A percentile compares a stretch with the other conserved stretches of the same genome.
Conservation (phyloP, 192 early-diverging fungal genomes). For the Dispira simplex region DNA sequence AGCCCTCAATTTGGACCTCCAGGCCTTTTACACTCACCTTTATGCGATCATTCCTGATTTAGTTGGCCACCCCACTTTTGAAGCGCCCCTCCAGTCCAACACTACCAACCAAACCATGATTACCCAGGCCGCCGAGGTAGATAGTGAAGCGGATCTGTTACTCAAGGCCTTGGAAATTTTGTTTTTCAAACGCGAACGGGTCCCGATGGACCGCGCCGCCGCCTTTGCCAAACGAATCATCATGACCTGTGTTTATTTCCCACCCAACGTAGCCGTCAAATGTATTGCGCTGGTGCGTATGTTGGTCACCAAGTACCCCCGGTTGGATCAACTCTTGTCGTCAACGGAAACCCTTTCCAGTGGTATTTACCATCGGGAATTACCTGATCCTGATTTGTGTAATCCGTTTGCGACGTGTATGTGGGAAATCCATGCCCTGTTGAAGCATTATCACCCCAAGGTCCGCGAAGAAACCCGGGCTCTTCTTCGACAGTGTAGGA, state of each 20-base stretch:
- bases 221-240: conserved; percentile 79
- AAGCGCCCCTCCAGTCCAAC: conserved; percentile 11
- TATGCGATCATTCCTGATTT: conserved; percentile 65
- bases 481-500: not conserved
- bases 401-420: conserved; percentile 88
- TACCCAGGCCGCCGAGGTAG: conserved; percentile 24
- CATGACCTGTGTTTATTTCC: conserved; percentile 54
- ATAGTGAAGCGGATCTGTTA: conserved; percentile 64
- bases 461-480: conserved; percentile 21
- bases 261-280: conserved; percentile 48
- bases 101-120: conserved; percentile 12
- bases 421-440: conserved; percentile 68
- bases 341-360: conserved; percentile 37
- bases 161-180: conserved; percentile 73
- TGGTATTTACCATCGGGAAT: conserved; percentile 60
- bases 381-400: conserved; percentile 88
- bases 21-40: conserved; percentile 78
- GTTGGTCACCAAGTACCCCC: conserved; percentile 36
- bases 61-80: conserved; percentile 44
- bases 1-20: conserved; percentile 79
- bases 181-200: conserved; percentile 61
- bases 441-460: conserved; percentile 19
- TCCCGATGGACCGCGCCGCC: conserved; percentile 68
- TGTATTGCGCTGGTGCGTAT: conserved; percentile 39
- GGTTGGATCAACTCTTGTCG: conserved; percentile 42